Evolutionary conservation across 345 rosid species (phyloP).

Genomic region (Rubroshorea leprosula): DNA sequence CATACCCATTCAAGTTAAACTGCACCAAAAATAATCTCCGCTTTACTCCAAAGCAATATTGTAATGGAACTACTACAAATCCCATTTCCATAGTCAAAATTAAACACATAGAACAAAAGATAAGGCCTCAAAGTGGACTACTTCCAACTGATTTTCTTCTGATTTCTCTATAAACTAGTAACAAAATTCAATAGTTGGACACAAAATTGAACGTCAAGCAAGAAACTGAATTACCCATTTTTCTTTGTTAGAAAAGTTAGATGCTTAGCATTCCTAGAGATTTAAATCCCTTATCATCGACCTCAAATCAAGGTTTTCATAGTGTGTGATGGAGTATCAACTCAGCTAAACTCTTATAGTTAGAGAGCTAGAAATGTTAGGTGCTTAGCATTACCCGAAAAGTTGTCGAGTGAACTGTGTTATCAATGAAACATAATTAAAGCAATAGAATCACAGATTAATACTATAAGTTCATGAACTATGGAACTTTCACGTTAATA

Average conservation of each 20-base stretch:
- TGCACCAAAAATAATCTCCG: constrained; percentile 19
- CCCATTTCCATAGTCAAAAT: constrained; percentile 1
- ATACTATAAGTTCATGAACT: too few relatives aligned
- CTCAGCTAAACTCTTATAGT: too few relatives aligned
- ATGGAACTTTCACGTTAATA: constrained; percentile 13
- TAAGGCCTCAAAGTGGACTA: too few relatives aligned
- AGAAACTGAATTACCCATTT: background rate
- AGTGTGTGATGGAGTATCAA: too few relatives aligned
- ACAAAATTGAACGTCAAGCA: background rate
- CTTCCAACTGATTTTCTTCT: background rate
- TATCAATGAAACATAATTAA: too few relatives aligned
- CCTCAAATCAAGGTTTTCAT: too few relatives aligned
- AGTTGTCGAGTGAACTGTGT: too few relatives aligned
- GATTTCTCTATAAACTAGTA: background rate
- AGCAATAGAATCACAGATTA: too few relatives aligned
- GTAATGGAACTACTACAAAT: constrained; percentile 7
- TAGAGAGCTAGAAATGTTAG: too few relatives aligned
- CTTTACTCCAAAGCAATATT: constrained; percentile 5
- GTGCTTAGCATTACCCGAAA: too few relatives aligned
- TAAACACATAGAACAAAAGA: background rate
- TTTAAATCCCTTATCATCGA: background rate
- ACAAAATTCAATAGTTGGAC: background rate
- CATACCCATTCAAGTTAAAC: constrained; percentile 24
- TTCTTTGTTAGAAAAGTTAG: background rate
- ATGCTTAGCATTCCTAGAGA: background rate